These are phyloP conservation scores for Gossypium lobatum DNA, from an alignment of 441 rosid genomes.

Conservation along the genomic window DNA sequence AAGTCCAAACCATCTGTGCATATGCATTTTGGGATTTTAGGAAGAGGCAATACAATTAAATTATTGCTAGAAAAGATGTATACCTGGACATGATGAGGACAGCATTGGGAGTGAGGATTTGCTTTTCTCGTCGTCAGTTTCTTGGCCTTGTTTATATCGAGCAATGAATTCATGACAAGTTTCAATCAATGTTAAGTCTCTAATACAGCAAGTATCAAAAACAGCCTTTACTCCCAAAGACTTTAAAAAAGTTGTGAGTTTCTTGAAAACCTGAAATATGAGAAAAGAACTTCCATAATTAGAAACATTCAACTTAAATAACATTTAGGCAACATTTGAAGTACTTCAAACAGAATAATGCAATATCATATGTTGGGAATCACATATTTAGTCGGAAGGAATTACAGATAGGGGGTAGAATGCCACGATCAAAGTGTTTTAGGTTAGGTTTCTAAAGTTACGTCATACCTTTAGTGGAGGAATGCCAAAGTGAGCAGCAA, in stretches of 20 bases:
- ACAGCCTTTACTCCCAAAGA: constrained; percentile 85
- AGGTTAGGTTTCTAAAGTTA: background rate
- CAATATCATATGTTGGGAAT: background rate
- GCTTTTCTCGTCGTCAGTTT: constrained; percentile 28
- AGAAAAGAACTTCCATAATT: background rate
- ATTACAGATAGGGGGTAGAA: background rate
- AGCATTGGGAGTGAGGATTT: constrained; percentile 60
- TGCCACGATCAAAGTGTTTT: background rate
- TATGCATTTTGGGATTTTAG: background rate
- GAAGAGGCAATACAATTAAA: background rate
- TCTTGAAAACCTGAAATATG: constrained; percentile 55
- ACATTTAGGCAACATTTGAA: background rate
- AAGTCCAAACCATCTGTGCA: background rate
- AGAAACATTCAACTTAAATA: constrained; percentile 1
- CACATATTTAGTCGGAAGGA: no score
- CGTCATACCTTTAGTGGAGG: constrained; percentile 56
- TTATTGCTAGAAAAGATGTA: background rate
- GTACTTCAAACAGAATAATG: background rate
- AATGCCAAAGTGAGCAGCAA: constrained; percentile 67
- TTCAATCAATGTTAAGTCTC: constrained; percentile 75
- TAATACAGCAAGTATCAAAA: constrained; percentile 75
- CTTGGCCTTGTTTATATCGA: constrained; percentile 53
- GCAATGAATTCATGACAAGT: constrained; percentile 74
- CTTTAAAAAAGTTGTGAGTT: constrained; percentile 74
- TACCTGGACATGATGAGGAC: constrained; percentile 94